Percentiles rank a stretch among this genome's conserved stretches.
Conservation (phyloP, 805 yeast species). For the Hermanozyma aechmeae region DNA sequence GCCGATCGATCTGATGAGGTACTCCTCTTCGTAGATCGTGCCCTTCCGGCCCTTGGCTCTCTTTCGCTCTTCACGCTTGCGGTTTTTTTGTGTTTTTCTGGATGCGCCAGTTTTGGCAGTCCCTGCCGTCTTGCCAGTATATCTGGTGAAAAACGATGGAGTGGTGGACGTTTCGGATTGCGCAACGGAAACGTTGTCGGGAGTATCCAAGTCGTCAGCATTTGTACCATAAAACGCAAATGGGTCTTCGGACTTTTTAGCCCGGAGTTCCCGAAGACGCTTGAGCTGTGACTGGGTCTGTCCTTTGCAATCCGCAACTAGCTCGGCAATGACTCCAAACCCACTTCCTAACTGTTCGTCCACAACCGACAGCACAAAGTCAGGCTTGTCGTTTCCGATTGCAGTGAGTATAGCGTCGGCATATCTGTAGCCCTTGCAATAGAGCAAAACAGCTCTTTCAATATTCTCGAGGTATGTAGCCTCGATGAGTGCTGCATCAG, state of each 20-base stretch:
- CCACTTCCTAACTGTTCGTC: slow-evolving; percentile 80
- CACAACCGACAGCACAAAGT: slow-evolving; percentile 47
- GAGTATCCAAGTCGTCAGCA: slow-evolving; percentile 53
- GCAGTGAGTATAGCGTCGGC: slow-evolving; percentile 71
- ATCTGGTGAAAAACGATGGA: slow-evolving; percentile 88
- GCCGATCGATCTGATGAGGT: slow-evolving; percentile 78
- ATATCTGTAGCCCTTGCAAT: slow-evolving; percentile 66
- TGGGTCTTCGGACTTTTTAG: slow-evolving; percentile 78
- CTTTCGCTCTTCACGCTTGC: slow-evolving; percentile 91
- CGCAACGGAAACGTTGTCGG: slow-evolving; percentile 91
- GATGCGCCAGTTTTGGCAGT: slow-evolving; percentile 97
- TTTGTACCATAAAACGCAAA: slow-evolving; percentile 69
- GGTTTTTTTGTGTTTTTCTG: slow-evolving; percentile 83
- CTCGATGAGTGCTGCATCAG: slow-evolving; percentile 75
- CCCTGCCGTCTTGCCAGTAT: slow-evolving; percentile 92
- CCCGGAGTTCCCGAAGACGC: slow-evolving; percentile 76
- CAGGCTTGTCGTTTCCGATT: slow-evolving; percentile 29
- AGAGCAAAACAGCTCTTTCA: slow-evolving; percentile 53
- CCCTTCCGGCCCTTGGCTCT: slow-evolving; percentile 97
- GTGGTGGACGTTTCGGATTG: slow-evolving; percentile 90
- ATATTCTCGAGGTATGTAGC: slow-evolving; percentile 50
- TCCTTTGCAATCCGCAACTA: slow-evolving; percentile 85
- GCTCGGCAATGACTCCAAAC: slow-evolving; percentile 78
- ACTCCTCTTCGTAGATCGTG: slow-evolving; percentile 94
- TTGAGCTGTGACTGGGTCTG: slow-evolving; percentile 77